Evolutionary conservation across 768 basidiomycete species (phyloP), one percentile per base, ranked within the genome.

Genomic region (Vararia minispora): DNA sequence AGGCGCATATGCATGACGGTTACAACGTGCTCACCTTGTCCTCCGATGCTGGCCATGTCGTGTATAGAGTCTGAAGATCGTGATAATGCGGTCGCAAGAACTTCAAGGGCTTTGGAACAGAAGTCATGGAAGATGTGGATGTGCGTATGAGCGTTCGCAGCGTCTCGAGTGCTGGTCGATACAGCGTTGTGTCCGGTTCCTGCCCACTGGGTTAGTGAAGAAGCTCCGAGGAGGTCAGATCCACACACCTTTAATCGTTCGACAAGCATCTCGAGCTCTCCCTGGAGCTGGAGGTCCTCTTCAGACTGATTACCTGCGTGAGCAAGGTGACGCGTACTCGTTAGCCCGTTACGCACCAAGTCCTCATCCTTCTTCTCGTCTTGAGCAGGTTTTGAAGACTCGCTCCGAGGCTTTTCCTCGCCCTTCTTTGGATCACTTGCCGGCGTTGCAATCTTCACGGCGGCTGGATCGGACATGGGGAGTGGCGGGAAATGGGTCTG

Each of bases 121-220:
- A 92, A 9, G 95, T 99, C 94, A 99, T 98, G 5, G 91, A 95
- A 12, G 88, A 92, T 3, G 95, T 99, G 9, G 91, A 91, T 5
- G 94, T 97, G 53, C 89, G 72, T 53, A 98, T 98, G 29, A 98
- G 68, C 6, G 85, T 90, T 33, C 94, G 76, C 8, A 99, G 71
- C 3, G 89, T 89, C 64, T 99, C 94, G 11, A 99, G 70, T 20
- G 94, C 90, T 17, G 92, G 82, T 13, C 79, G 69, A 58, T 97
- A 89, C 23, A 98, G 69, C 23, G 73, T 68, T 1, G 77, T 81
- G 53, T 95, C 78, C 42, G 84, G 55, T 78, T 99, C 94, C 94
- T 98, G 51, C 21, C 44, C 47, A 38, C 44, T 32, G 53, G n/a
- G n/a, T n/a, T n/a, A n/a, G n/a, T n/a, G n/a, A n/a, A n/a, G n/a